Base-by-base conservation (phyloP, 169 alveolate genomes). In the Cryptosporidium sp. region DNA sequence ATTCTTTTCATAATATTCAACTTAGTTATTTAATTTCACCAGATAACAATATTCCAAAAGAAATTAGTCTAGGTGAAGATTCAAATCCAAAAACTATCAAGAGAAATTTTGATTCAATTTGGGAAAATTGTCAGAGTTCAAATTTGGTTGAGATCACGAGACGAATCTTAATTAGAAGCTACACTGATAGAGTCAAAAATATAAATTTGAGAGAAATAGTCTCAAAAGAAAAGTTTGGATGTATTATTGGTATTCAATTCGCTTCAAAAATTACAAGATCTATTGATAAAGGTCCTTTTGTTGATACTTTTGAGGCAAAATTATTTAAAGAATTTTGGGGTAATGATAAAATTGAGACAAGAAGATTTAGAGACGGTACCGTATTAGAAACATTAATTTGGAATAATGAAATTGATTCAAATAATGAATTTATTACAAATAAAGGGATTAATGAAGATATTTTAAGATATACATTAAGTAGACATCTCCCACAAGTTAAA, bases 251-350 rank as follows among this genome's bases (percentile, higher is more conserved):
- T 9, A 23, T 80, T 37, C 33, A 80, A 1, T 80, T 80, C 62
- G 62, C 60, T 23, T 33, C 69, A 12, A 14, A 29, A 23, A 29
- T 61, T 21, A 60, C 62, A 44, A 60, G 75, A 31, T 80, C 53
- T 39, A 42, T 80, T n/a, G 75, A 61, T 44, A 80, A 65, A 44
- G 89, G 89, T 5, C 89, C 89, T 12, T 14, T 9, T 18, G 53
- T 80, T 44, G 67, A 65, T 35, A 80, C 80, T 44, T n/a, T 31
- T 6, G 89, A 80, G 31, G 75, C 89, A n/a, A 60, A 80, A 62
- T 31, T n/a, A 23, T 80, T 80, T 37, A 60, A 62, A 31, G 75
- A 80, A 8, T 80, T 80, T 62, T 80, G 89, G 89, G 89, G 75
- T 12, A 33, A 14, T 33, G 18, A 80, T 29, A 80, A 62, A 51